Base-by-base conservation (phyloP, 306 rosid genomes). In the Begonia loranthoides region DNA sequence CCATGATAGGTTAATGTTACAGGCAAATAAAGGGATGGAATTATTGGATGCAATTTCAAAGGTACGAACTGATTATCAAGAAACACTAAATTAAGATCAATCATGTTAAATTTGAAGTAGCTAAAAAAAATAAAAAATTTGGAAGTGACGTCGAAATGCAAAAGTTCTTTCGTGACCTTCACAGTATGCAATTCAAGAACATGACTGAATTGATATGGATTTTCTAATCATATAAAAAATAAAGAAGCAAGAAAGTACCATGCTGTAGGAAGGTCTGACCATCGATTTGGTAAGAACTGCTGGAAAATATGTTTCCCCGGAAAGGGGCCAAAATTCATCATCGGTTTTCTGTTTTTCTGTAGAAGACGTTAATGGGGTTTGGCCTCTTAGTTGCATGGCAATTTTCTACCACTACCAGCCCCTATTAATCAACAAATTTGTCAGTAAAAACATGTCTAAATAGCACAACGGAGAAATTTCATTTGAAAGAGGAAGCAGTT, bases 271-370 rank as follows among this genome's bases (percentile, higher is more conserved):
- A 49, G 65, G 69, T 19, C 9, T 3, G 49, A 74, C 59, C 24
- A 60, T 57, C 59, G 77, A 13, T 55, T 58, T 62, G 12, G 63
- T 12, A 52, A 81, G 60, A 52, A 81, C 9, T 10, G 52, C 3
- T 46, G 59, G 52, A 14, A 9, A 65, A 62, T 51, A 66, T 45
- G 76, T 77, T 52, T 69, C 55, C 49, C 72, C 75, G 6, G 75
- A 69, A 56, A 81, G 88, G 6, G 88, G 84, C 52, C 64, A 61
- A 56, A 51, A 49, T 44, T 64, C 75, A 45, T 36, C 57, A 55
- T 68, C 66, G 36, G 36, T 28, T 28, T 28, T 28, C 50, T 59
- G 60, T 51, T 71, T 45, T 63, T 56, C 54, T 41, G 28, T 48
- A 58, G 57, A 13, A 2, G 47, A 43, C 15, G 47, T 10, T 43